phyloP scores from a whole-genome alignment of 306 rosid species.

The Vigna nakashimae region DNA sequence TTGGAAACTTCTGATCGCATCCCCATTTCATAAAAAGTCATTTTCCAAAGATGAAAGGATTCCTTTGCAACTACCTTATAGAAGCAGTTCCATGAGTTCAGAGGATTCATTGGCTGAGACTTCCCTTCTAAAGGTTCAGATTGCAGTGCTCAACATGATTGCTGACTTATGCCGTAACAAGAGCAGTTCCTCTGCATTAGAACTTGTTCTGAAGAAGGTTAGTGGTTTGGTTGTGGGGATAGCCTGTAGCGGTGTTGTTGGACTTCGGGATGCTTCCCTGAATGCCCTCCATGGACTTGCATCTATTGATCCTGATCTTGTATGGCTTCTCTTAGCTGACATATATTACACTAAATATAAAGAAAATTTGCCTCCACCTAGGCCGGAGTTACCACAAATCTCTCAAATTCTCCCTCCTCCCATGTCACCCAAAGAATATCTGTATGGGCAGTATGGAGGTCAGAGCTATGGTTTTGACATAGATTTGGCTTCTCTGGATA shows the following conservation, averaged over 20 bases:
- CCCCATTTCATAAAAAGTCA: conserved; percentile 67
- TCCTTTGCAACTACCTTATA: conserved; percentile 80
- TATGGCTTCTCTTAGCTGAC: conserved; percentile 96
- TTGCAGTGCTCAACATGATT: conserved; percentile 81
- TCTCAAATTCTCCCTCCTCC: conserved; percentile 68
- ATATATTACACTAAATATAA: conserved; percentile 66
- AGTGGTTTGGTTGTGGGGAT: conserved; percentile 80
- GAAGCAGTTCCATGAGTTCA: conserved; percentile 57
- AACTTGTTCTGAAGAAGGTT: conserved; percentile 76
- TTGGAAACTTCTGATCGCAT: conserved; percentile 77
- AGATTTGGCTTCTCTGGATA: conserved; percentile 65
- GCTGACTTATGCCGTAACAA: conserved; percentile 71
- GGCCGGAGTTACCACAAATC: conserved; percentile 62
- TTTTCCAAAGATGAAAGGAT: conserved; percentile 59
- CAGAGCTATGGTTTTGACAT: conserved; percentile 80
- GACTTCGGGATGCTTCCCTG: conserved; percentile 76
- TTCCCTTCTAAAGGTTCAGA: conserved; percentile 85
- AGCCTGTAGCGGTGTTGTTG: conserved; percentile 82
- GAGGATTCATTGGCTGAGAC: conserved; percentile 76
- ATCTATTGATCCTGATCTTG: conserved; percentile 82
- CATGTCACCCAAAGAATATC: conserved; percentile 61
- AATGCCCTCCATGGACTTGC: conserved; percentile 88
- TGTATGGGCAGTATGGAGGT: conserved; percentile 84
- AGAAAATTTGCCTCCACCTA: conserved; percentile 56
- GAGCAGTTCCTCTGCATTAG: conserved; percentile 72